These are phyloP conservation scores for Starmerella scarabaei DNA, from an alignment of 805 yeast species.

Conservation along the genomic window DNA sequence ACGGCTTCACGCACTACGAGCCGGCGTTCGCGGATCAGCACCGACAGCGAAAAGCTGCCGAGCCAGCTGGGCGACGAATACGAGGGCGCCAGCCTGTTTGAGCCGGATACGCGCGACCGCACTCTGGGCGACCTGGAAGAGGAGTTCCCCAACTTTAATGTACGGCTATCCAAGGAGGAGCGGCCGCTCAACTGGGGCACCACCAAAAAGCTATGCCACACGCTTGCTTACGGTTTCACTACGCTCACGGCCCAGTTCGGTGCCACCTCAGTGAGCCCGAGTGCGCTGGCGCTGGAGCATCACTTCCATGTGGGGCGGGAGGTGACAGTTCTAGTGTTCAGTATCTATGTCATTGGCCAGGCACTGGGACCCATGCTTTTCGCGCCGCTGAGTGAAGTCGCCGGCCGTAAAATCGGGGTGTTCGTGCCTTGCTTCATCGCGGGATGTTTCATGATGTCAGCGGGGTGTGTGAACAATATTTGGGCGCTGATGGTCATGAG, in stretches of 20 bases:
- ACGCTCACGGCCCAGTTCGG: conserved; percentile 44
- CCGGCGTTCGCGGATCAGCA: neutral
- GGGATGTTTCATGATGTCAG: conserved; percentile 31
- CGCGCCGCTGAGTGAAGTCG: conserved; percentile 46
- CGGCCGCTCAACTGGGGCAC: conserved; percentile 44
- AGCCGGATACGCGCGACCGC: conserved; percentile 1
- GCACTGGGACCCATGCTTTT: conserved; percentile 49
- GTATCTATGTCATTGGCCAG: conserved; percentile 46
- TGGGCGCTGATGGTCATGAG: conserved; percentile 33
- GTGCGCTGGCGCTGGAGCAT: conserved; percentile 32
- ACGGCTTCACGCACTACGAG: no score
- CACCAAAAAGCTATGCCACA: conserved; percentile 30
- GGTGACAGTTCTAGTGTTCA: conserved; percentile 39
- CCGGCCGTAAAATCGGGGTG: conserved; percentile 43
- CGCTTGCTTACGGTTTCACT: conserved; percentile 34
- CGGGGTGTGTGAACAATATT: conserved; percentile 34
- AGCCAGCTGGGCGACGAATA: neutral
- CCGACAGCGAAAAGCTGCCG: neutral
- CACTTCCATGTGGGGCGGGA: conserved; percentile 36
- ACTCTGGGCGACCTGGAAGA: conserved; percentile 6
- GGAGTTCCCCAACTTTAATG: conserved; percentile 12
- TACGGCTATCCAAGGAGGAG: conserved; percentile 7
- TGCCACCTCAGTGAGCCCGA: conserved; percentile 41
- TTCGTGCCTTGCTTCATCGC: conserved; percentile 37
- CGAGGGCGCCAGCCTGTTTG: neutral